Evolutionary conservation across 2,329 filamentous ascomycete species (phyloP), one percentile per base, ranked within the genome.

Genomic region (Penicillium sumatraense): DNA sequence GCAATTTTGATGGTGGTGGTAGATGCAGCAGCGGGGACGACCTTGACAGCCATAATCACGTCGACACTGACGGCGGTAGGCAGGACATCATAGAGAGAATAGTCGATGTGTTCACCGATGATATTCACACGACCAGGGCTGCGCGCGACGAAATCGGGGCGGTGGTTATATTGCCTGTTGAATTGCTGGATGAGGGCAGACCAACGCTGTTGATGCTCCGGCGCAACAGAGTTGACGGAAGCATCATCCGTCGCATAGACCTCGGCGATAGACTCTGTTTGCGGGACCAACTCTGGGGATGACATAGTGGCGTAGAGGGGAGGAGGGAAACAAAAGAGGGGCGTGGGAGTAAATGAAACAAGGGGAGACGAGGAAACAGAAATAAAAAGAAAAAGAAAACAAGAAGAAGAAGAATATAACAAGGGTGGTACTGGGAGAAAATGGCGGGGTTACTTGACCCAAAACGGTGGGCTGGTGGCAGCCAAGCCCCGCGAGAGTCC

Each of bases 51-150:
- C 68, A 99, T 84, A 56, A 99, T 83, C 54, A 92, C 89, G 75
- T 99, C 95, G 59, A 91, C 90, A 5, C 90, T 91, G 63, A 98
- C 92, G 59, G 93, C 95, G 86, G 97, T 97, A 49, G 95, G 95
- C 21, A 99, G 83, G 56, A 97, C 93, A 65, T 95, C 88, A 80
- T 98, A 99, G 18, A 99, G 85, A 13, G 91, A 96, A 79, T 99
- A 99, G 80, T 99, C 95, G 69, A 99, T 96, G 79, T 99, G 95
- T 82, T 99, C 95, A 74, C 95, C 95, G 72, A 99, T 97, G 70
- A 99, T 95, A 79, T 98, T 98, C 63, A 99, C 95, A 63, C 95
- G 86, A 57, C 95, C 95, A 1, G 95, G 95, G 52, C 93, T 96
- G 60, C 95, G 88, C 9, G 93, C 86, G 18, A 98, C 86, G 68